Conservation (phyloP, 2,329 filamentous ascomycete genomes). For the Paramyrothecium sp. region DNA sequence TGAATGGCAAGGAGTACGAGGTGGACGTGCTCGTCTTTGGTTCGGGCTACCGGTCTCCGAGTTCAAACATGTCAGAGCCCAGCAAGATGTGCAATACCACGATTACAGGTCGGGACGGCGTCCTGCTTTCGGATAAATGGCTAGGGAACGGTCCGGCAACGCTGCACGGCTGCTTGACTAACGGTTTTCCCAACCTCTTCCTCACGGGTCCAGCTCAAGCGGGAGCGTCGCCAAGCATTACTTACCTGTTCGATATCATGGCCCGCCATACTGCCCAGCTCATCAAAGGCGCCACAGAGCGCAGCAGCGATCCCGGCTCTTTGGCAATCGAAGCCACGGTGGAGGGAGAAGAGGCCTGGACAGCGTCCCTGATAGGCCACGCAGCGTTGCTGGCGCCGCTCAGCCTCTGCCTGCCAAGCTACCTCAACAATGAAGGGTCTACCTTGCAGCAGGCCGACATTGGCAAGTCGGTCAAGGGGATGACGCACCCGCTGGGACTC, state of each 20-base stretch:
- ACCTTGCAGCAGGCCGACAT: neutral
- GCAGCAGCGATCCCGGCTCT: neutral
- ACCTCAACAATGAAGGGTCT: neutral
- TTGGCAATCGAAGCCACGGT: neutral
- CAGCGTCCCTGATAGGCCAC: neutral
- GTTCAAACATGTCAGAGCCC: neutral
- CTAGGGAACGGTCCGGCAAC: constrained; percentile 38
- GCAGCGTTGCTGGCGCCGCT: neutral
- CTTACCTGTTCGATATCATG: constrained; percentile 30
- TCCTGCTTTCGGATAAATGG: constrained; percentile 44
- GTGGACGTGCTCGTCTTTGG: neutral
- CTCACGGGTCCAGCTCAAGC: constrained; percentile 39
- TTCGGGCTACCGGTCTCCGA: neutral
- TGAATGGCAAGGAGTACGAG: constrained; percentile 42
- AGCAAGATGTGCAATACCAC: constrained; percentile 4
- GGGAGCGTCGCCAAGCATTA: constrained; percentile 33
- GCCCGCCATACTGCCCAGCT: constrained; percentile 8
- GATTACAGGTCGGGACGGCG: constrained; percentile 41
- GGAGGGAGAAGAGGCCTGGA: neutral
- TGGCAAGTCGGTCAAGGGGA: neutral
- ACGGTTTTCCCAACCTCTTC: constrained; percentile 55
- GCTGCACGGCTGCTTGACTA: constrained; percentile 47
- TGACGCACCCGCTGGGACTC: neutral
- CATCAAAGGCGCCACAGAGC: neutral
- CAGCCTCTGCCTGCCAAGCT: neutral